Evolutionary conservation across 495 filamentous ascomycete genomes (phyloP), one percentile per base, ranked within the genome.

Genomic region (Lasiosphaeria miniovina): DNA sequence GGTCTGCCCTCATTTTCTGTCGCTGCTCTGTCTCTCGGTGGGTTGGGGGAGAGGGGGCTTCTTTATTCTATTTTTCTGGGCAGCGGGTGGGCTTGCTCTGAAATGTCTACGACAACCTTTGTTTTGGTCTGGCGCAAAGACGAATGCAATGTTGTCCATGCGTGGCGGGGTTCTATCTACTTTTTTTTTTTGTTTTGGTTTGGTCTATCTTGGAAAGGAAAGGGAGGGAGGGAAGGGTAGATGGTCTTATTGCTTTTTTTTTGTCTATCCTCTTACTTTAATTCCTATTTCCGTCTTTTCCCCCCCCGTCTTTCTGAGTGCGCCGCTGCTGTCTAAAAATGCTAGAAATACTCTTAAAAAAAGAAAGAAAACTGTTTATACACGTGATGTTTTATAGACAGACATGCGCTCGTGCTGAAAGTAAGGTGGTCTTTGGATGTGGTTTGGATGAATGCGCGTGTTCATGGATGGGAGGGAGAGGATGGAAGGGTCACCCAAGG

Each of bases 311-410:
- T n/a, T 4, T 46, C 43, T 46, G 24, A 46, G 11, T 14, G 12
- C 11, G 43, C 43, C 43, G 43, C 15, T n/a, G 7, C 8, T 46
- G 43, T 46, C 43, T 46, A 46, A n/a, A 46, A 46, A 14, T 11
- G 5, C 15, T 1, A 46, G 15, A 11, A 11, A 46, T 11, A 46
- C 7, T 14, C 38, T n/a, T n/a, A 9, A 46, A 46, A 46, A 46
- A 56, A 55, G 59, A 50, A 59, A 65, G 49, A 49, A 58, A 45
- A 50, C 36, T 53, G 53, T 33, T 38, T 41, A 55, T 41, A 41
- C 38, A 41, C 12, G 12, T 46, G 12, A 46, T 46, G 6, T 46
- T 24, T 0, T 24, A 24, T 2, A 24, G 24, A 24, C 24, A 24
- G 24, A 24, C 24, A 24, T 24, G 24, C 24, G 24, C 24, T 24